Base-by-base conservation (phyloP, 805 yeast species). In the Ogataea saltuana region DNA sequence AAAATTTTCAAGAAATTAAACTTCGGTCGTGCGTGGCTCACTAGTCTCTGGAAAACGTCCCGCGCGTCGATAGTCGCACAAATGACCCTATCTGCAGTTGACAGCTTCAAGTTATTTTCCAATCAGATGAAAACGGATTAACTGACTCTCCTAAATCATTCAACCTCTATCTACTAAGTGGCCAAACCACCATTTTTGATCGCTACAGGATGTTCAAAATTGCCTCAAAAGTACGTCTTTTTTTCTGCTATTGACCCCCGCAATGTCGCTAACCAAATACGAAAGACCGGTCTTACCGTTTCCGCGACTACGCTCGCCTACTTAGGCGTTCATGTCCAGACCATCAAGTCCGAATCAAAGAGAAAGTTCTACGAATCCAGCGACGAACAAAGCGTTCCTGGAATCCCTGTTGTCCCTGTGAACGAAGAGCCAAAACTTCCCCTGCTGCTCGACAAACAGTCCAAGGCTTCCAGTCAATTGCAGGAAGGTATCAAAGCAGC, bases 401-500 rank as follows among this genome's bases (percentile, higher is more conserved):
- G 61, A 13, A 33, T 45, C 23, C 62, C 62, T 9, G 23, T 44
- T 4, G 44, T 44, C 28, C 45, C 44, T 11, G 37, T 35, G 5
- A 25, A 19, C 15, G 36, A 46, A 36, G 54, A 49, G n/a, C 53
- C 48, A 18, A 43, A 50, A 27, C 31, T 55, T 9, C 58, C 56
- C 17, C 51, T 50, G 28, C 38, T 54, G 15, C 37, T 40, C 8
- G 45, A 45, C 39, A 39, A 41, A 11, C 50, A 51, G 29, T 30
- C 51, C n/a, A 39, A 55, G 2, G 45, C 66, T 21, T 5, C 28
- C 7, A 33, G 26, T 15, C 26, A 42, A 13, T 57, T 85, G 18
- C 83, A 83, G 58, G 48, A 66, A 3, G 63, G 65, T 37, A 67
- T 85, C 53, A 72, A 69, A 38, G 20, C 56, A 2, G 71, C 72